Evolutionary conservation across 148 eudicot genomes (phyloP), one percentile per base, ranked within the genome.

Genomic region (Hydrangea macrophylla): DNA sequence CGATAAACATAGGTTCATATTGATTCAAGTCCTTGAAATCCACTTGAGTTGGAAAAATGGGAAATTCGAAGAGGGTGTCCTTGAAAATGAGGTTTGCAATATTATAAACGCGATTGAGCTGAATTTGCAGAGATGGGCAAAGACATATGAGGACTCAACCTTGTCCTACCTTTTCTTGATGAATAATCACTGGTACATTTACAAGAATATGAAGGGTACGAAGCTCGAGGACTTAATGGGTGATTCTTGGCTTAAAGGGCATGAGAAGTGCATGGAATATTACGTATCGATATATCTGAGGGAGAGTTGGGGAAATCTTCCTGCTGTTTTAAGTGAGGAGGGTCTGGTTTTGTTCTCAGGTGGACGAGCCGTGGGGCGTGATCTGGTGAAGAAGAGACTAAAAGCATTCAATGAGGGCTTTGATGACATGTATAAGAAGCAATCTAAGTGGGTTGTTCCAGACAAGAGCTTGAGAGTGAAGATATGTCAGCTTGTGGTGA

Each of bases 301-400:
- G 72, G 87, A 84, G 74, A 90, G 85, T 59, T 93, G 96, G 98
- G 86, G 76, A 61, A 86, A 73, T 58, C 83, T 93, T 37, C 70
- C 85, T 18, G 39, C 67, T 27, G 68, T 86, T 9, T 76, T 93
- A 32, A 79, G 71, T 13, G 86, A 86, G 55, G 87, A 83, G 30
- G 87, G 64, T 25, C 53, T 89, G 6, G 48, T 79, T 55, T 50
- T 82, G 75, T 80, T 82, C 77, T 76, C 89, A 0, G 75, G 77
- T 0, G 78, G 82, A 7, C 72, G 84, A 70, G 72, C 72, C 11
- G 39, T 69, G 7, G 80, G 79, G 4, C 76, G 70, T 22, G 80
- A 82, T n/a, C 37, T 76, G 61, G 86, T 83, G 18, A 82, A 72
- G 77, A 80, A 76, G 72, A 81, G 92, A 74, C 66, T 92, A 20